These are phyloP conservation scores for Ehretia macrophylla DNA, from an alignment of 257 asterid species.

Conservation along the genomic window DNA sequence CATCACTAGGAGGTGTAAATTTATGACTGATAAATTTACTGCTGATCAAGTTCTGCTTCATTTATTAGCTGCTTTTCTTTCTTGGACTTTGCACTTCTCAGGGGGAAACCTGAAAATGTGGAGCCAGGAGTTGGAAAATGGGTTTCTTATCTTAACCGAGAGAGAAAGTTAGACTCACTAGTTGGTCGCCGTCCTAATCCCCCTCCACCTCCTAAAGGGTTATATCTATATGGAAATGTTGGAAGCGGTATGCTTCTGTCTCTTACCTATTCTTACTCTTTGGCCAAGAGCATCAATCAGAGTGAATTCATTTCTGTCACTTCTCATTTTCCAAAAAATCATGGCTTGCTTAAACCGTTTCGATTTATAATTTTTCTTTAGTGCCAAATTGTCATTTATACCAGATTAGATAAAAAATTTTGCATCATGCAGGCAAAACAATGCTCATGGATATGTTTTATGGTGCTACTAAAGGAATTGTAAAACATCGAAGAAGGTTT, in stretches of 20 bases:
- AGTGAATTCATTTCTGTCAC: background rate
- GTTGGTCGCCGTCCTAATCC: conserved; percentile 78
- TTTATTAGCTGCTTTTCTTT: conserved; percentile 9
- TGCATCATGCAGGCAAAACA: conserved; percentile 70
- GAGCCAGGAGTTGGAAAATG: conserved; percentile 97
- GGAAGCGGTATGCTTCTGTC: conserved; percentile 84
- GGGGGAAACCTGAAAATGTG: conserved; percentile 41
- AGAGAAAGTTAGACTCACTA: conserved; percentile 66
- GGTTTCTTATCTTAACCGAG: conserved; percentile 97
- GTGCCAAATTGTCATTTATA: conserved; percentile 1
- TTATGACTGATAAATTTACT: background rate
- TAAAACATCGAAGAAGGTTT: conserved; percentile 82
- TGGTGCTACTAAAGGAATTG: conserved; percentile 79
- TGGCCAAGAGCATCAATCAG: background rate
- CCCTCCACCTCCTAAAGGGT: conserved; percentile 94
- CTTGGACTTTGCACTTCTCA: conserved; percentile 20
- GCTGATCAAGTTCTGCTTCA: conserved; percentile 1
- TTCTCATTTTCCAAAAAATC: conserved; percentile 15
- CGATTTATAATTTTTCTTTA: background rate
- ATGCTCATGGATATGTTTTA: conserved; percentile 99
- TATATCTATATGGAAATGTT: conserved; percentile 86
- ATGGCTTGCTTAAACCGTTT: no score
- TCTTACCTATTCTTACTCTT: conserved; percentile 9
- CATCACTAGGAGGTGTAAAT: background rate
- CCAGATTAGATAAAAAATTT: conserved; percentile 31